Evolutionary conservation across 2,329 filamentous ascomycete species (phyloP), one percentile per base, ranked within the genome.

Genomic region (Penicillium occitanis): DNA sequence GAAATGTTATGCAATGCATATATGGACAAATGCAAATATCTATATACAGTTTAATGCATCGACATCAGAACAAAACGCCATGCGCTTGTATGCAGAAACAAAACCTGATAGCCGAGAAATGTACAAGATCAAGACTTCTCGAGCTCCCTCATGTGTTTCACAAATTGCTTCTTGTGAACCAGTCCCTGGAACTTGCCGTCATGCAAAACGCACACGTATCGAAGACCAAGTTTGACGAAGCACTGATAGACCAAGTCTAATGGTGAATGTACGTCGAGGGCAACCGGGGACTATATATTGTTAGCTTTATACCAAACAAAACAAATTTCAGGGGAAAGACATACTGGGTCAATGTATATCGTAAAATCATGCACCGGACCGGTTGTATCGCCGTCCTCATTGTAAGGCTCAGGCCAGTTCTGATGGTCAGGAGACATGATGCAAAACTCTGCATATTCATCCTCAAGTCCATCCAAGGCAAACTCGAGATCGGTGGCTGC

Each of bases 231-330:
- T 79, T 99, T 99, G 61, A 92, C 91, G 76, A 98, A 99, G 73
- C 93, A 94, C 76, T 99, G 95, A 73, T 97, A 97, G 3, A 97
- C 95, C 46, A 99, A 81, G 75, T 98, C 93, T 87, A 98, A 93
- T 0, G 95, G 92, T 0, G 91, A 95, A 70, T 89, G 87, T 35
- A 96, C 91, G 73, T 99, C 95, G 28, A 99, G 82, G 13, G 93
- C 87, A 14, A 99, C 86, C 0, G 95, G 95, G 2, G 94, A 91
- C 87, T 89, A 53, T 14, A 22, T 6, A 8, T 17, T 63, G 69
- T 74, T 44, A 72, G 42, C n/a, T n/a, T 57, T 69, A 67, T 59
- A 51, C 37, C 3, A 22, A 14, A 14, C n/a, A 0, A 25, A 5
- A 66, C 19, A 30, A 57, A 53, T 6, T 33, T 11, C 13, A 2